These are phyloP conservation scores for Elsinoe ampelina DNA, from an alignment of 2,329 filamentous ascomycete species.

Conservation along the genomic window DNA sequence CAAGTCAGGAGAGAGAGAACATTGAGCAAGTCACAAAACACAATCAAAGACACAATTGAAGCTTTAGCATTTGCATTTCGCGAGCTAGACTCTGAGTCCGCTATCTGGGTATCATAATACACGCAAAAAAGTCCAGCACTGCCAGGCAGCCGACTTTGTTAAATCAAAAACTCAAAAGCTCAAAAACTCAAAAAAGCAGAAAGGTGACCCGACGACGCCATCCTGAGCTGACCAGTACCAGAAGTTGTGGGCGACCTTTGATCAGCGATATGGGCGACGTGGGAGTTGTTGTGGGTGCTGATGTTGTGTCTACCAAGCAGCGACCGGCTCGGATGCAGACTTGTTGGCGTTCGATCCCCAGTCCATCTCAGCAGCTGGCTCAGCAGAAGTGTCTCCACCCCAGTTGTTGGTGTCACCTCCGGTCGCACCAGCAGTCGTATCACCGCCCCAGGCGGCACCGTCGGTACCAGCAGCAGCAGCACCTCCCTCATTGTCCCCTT, in stretches of 20 bases:
- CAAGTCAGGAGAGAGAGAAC: too few species aligned
- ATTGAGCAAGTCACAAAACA: neutral
- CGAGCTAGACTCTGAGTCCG: neutral
- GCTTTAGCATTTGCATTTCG: neutral
- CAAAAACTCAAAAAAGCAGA: neutral
- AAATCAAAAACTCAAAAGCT: neutral
- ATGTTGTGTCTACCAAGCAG: neutral
- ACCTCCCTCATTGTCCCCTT: conserved; percentile 23
- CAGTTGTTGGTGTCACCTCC: conserved; percentile 18
- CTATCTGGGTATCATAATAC: neutral
- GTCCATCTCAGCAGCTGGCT: neutral
- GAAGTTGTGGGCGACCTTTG: too few species aligned
- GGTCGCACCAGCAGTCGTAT: conserved; percentile 12
- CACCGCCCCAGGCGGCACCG: conserved; percentile 18
- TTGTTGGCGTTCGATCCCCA: neutral
- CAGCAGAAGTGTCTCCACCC: neutral
- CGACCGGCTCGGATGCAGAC: neutral
- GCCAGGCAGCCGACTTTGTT: neutral
- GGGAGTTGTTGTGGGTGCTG: neutral
- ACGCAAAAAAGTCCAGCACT: neutral
- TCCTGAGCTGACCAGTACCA: too few species aligned
- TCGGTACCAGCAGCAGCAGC: conserved; percentile 14
- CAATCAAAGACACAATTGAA: neutral
- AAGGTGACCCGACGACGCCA: too few species aligned
- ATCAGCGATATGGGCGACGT: neutral